phyloP scores from a whole-genome alignment of 441 rosid species.

The Erysimum cheiri region DNA sequence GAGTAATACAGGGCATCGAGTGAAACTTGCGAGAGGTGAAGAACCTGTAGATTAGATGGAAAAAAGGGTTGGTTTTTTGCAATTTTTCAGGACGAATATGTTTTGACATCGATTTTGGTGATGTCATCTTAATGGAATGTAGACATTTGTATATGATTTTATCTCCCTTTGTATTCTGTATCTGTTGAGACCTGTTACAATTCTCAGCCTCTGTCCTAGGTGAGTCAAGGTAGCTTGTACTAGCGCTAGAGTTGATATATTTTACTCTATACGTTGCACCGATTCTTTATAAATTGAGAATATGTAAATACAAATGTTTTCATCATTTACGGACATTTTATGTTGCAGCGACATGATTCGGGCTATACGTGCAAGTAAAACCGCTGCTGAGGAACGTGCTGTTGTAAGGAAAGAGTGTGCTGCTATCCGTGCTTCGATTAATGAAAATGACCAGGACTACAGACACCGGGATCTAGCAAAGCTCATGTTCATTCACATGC shows the following conservation, averaged over 20 bases:
- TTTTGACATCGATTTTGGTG: slow-evolving; percentile 3
- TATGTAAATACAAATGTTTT: slow-evolving; percentile 19
- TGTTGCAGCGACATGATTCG: slow-evolving; percentile 95
- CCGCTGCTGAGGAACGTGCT: slow-evolving; percentile 97
- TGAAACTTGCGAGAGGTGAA: slow-evolving; percentile 1
- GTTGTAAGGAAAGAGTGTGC: slow-evolving; percentile 98
- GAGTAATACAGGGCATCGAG: not conserved
- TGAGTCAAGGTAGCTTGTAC: slow-evolving; percentile 21
- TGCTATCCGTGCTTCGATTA: slow-evolving; percentile 87
- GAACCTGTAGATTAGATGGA: not conserved
- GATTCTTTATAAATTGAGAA: not conserved
- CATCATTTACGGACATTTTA: slow-evolving; percentile 18
- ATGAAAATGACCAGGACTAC: slow-evolving; percentile 88
- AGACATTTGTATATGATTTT: not conserved
- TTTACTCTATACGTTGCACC: slow-evolving; percentile 7
- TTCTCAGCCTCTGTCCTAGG: slow-evolving; percentile 3
- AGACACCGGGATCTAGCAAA: slow-evolving; percentile 88
- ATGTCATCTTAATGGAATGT: not conserved
- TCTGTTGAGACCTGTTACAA: not conserved
- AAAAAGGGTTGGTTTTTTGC: not conserved
- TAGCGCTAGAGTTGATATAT: not conserved
- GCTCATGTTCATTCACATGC: slow-evolving; percentile 99
- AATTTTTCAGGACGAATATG: not conserved
- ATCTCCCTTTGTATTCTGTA: not conserved
- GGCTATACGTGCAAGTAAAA: slow-evolving; percentile 96